A percentile compares a stretch with the other conserved stretches of the same genome.
These are phyloP conservation scores for Phenoliferia sp. DNA, from an alignment of 1,284 basidiomycete species.

Conservation along the genomic window DNA sequence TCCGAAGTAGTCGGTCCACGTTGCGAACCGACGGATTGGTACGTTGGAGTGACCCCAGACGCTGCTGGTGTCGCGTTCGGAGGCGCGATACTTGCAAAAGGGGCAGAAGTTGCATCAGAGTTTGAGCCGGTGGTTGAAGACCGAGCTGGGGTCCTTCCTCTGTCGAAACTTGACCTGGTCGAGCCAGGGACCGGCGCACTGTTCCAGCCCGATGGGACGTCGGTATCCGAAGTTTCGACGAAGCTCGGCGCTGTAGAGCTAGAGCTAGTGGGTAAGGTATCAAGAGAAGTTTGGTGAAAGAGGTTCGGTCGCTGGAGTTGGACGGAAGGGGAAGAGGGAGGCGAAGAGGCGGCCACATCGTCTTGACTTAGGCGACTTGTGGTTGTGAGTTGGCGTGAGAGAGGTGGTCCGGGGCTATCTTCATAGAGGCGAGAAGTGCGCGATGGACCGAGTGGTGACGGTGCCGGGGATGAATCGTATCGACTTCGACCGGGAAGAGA, in stretches of 20 bases:
- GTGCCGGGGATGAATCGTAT: neutral
- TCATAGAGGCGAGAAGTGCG: neutral
- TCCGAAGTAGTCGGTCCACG: neutral
- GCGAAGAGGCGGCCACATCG: constrained; percentile 3
- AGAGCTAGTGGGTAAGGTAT: neutral
- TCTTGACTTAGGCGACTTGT: constrained; percentile 18
- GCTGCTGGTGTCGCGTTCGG: constrained; percentile 17
- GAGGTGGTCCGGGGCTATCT: constrained; percentile 9
- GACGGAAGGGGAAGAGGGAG: neutral
- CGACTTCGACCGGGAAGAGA: neutral
- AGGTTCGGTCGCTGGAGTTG: neutral
- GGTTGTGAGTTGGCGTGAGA: constrained; percentile 10
- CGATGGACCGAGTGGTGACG: neutral
- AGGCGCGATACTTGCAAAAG: too few relatives aligned
- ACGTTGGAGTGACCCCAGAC: neutral
- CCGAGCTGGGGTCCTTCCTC: constrained; percentile 10
- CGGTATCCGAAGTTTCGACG: neutral
- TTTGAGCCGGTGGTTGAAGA: neutral
- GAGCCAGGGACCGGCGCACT: constrained; percentile 22
- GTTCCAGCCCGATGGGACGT: constrained; percentile 9
- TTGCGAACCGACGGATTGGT: neutral
- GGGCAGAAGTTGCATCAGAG: neutral
- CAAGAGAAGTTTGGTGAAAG: neutral
- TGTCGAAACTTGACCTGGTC: constrained; percentile 19
- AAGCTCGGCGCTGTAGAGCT: constrained; percentile 9